A percentile compares a stretch with the other conserved stretches of the same genome.
Conservation (phyloP, 306 rosid species). For the Vigna nakashimae region DNA sequence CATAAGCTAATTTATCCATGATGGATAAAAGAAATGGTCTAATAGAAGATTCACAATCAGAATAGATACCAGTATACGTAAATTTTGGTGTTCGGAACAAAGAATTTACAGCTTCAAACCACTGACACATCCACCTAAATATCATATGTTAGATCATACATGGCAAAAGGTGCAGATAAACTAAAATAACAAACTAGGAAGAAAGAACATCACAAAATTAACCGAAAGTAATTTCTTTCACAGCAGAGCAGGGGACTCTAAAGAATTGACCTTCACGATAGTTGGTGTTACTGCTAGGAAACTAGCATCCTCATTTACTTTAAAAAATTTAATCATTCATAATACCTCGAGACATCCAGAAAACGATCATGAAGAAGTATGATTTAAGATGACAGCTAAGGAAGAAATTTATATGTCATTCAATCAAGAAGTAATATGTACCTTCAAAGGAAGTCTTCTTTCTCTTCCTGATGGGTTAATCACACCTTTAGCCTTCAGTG, state of each 20-base stretch:
- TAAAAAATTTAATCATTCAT: conserved; percentile 9
- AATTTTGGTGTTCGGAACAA: neutral
- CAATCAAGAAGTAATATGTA: conserved; percentile 45
- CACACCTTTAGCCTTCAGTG: conserved; percentile 76
- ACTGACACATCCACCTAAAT: conserved; percentile 10
- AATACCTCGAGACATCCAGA: conserved; percentile 22
- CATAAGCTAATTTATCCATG: conserved; percentile 24
- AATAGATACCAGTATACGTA: neutral
- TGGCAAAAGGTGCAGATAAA: conserved; percentile 2
- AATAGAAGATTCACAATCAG: neutral
- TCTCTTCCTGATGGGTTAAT: conserved; percentile 98
- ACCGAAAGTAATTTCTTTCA: conserved; percentile 29
- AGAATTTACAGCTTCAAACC: conserved; percentile 23
- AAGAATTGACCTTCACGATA: neutral
- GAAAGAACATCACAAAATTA: conserved; percentile 17
- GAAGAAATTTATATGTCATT: conserved; percentile 23
- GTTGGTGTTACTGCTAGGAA: conserved; percentile 17
- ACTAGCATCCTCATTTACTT: conserved; percentile 20
- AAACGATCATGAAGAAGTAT: conserved; percentile 13
- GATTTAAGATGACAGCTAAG: conserved; percentile 11
- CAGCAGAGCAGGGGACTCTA: neutral
- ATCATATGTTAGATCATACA: neutral
- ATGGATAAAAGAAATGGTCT: conserved; percentile 16
- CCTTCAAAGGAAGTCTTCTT: conserved; percentile 89
- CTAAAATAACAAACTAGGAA: neutral